These are phyloP conservation scores for Rostrohypoxylon terebratum DNA, from an alignment of 495 filamentous ascomycete genomes.

Conservation along the genomic window DNA sequence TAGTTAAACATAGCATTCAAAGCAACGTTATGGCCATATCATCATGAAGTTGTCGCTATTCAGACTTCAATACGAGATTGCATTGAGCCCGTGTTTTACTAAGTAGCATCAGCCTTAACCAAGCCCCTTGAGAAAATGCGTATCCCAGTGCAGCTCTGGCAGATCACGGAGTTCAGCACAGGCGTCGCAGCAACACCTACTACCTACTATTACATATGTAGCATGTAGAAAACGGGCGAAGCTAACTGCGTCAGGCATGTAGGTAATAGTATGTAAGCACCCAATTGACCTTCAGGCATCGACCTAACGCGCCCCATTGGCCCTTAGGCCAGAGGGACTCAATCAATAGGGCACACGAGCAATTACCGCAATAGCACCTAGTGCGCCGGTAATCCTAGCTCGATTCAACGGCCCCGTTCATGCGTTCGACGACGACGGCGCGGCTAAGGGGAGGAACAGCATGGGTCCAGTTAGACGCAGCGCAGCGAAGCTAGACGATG, in stretches of 20 bases:
- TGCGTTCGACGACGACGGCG: not conserved
- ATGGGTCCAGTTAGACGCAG: slow-evolving; percentile 1
- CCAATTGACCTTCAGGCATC: not conserved
- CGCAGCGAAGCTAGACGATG: not conserved
- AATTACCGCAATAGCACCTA: slow-evolving; percentile 1
- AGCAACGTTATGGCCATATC: not conserved
- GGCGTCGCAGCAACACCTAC: not conserved
- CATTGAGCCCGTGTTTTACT: not conserved
- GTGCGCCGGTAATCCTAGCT: not conserved
- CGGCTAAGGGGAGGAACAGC: slow-evolving; percentile 10
- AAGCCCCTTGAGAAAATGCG: not conserved
- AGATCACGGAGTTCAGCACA: not conserved
- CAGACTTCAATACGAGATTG: not conserved
- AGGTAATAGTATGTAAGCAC: slow-evolving; percentile 2
- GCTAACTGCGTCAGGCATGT: not conserved
- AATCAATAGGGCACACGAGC: not conserved
- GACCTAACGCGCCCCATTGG: not conserved
- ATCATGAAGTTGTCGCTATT: not conserved
- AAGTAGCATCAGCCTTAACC: not conserved
- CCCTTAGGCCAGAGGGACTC: not conserved
- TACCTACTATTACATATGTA: too few relatives aligned
- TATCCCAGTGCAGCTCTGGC: not conserved
- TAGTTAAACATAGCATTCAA: not conserved
- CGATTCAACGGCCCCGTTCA: not conserved
- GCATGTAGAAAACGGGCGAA: not conserved